Base-by-base conservation (phyloP, 768 basidiomycete species). In the Scleroderma citrinum region DNA sequence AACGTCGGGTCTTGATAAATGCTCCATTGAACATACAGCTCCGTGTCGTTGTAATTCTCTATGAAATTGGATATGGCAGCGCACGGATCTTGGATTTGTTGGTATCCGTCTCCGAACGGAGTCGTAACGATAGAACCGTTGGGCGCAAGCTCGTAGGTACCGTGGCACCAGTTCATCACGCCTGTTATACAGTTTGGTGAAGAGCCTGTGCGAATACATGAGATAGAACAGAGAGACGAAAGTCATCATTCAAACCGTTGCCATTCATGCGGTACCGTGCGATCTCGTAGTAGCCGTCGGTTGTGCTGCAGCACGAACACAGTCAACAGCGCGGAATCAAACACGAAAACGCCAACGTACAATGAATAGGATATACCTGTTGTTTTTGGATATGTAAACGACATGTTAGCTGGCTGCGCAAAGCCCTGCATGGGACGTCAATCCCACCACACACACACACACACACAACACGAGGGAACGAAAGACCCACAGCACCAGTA, bases 31-130 rank as follows among this genome's bases (percentile, higher is more conserved):
- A 53, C 26, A 65, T 81, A 85, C 44, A 80, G 63, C 61, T 91
- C 88, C 12, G 82, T 85, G 53, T 76, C 63, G 69, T 90, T 87
- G 77, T 92, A 97, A 40, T 71, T 64, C 59, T 93, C 83, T 59
- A 97, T 80, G 62, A 94, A 85, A 64, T 92, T 91, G 24, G 93
- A 92, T 10, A 78, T 73, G 10, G 92, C 88, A 1, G 86, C 87
- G 61, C 95, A 99, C 0, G 92, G 86, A 56, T 94, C 87, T 72
- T 99, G 92, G 35, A 97, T 77, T 73, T 95, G 94, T 65, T 96
- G 92, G 69, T 81, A 89, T 14, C 95, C 95, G 64, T 99, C 95
- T 16, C 75, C 78, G 54, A 92, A 77, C 2, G 93, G 89, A 3
- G 62, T 69, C 59, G 92, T 69, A 35, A 77, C 64, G 51, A 98